A percentile compares a stretch with the other conserved stretches of the same genome.
phyloP scores from a whole-genome alignment of 176 grass and related monocot genomes.

The Rhynchospora tenuis region DNA sequence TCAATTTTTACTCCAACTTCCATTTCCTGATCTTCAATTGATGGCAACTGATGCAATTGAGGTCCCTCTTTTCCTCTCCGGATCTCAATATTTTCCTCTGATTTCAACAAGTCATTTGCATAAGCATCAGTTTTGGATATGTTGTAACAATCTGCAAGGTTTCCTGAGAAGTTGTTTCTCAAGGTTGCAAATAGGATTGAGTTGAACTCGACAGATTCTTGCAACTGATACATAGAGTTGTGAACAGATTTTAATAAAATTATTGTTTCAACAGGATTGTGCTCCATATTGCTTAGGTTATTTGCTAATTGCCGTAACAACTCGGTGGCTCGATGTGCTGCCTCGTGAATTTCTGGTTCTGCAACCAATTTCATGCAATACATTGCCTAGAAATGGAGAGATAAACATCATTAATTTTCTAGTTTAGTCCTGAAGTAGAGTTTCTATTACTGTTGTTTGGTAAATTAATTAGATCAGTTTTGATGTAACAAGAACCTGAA shows the following conservation, averaged over 20 bases:
- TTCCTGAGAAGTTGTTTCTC: conserved; percentile 21
- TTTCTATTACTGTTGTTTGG: not conserved
- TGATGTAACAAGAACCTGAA: conserved; percentile 27
- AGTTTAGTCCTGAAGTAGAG: not conserved
- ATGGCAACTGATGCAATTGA: conserved; percentile 38
- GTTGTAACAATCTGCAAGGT: not conserved
- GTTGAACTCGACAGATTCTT: conserved; percentile 34
- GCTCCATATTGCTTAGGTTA: conserved; percentile 35
- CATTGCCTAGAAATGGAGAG: conserved; percentile 29
- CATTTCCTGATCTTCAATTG: conserved; percentile 28
- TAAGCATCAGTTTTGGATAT: not conserved
- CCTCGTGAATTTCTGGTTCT: conserved; percentile 35
- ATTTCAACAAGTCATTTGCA: not conserved
- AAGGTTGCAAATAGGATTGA: conserved; percentile 4
- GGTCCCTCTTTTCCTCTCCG: conserved; percentile 16
- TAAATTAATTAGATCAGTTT: not conserved
- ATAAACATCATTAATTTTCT: not conserved
- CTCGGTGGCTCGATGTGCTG: conserved; percentile 23
- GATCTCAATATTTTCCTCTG: not conserved
- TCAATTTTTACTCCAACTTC: conserved; percentile 14
- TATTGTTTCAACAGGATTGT: conserved; percentile 8
- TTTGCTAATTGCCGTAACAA: conserved; percentile 30
- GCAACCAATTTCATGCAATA: conserved; percentile 26
- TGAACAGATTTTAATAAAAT: conserved; percentile 39
- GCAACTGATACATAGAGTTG: conserved; percentile 30